Conservation (phyloP, 768 basidiomycete species). For the Russula griseocarnosa region DNA sequence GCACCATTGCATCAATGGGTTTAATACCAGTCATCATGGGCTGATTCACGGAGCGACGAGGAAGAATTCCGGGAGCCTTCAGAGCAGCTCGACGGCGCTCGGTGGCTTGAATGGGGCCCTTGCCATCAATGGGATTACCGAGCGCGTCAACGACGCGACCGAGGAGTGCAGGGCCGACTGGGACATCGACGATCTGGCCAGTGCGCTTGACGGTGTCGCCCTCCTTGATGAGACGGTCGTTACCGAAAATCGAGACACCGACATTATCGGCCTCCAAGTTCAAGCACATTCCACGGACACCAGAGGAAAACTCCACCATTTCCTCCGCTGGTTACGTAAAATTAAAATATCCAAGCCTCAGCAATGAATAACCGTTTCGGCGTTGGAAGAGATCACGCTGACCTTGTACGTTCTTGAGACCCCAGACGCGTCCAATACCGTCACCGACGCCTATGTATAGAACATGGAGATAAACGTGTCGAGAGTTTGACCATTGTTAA, state of each 20-base stretch:
- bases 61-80: slow-evolving; percentile 98
- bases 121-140: slow-evolving; percentile 99
- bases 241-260: slow-evolving; percentile 99
- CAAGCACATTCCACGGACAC: slow-evolving; percentile 99
- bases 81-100: slow-evolving; percentile 96
- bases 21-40: slow-evolving; percentile 99
- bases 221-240: slow-evolving; percentile 98
- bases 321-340: slow-evolving; percentile 71
- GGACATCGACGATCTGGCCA: slow-evolving; percentile 99
- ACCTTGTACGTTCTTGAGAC: slow-evolving; percentile 98
- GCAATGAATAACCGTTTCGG: slow-evolving; percentile 24
- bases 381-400: slow-evolving; percentile 28
- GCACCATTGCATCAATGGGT: slow-evolving; percentile 99
- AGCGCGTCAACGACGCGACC: slow-evolving; percentile 99
- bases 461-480: slow-evolving; percentile 31
- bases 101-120: slow-evolving; percentile 90
- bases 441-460: slow-evolving; percentile 83
- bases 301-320: slow-evolving; percentile 99
- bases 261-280: slow-evolving; percentile 99
- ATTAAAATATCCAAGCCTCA: slow-evolving; percentile 26
- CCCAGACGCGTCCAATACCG: slow-evolving; percentile 99
- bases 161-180: slow-evolving; percentile 93
- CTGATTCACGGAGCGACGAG: slow-evolving; percentile 99
- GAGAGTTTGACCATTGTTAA: neutral
- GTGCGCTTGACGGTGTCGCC: slow-evolving; percentile 99